These are phyloP conservation scores for Torulaspora indica DNA, from an alignment of 805 yeast species.

Conservation along the genomic window DNA sequence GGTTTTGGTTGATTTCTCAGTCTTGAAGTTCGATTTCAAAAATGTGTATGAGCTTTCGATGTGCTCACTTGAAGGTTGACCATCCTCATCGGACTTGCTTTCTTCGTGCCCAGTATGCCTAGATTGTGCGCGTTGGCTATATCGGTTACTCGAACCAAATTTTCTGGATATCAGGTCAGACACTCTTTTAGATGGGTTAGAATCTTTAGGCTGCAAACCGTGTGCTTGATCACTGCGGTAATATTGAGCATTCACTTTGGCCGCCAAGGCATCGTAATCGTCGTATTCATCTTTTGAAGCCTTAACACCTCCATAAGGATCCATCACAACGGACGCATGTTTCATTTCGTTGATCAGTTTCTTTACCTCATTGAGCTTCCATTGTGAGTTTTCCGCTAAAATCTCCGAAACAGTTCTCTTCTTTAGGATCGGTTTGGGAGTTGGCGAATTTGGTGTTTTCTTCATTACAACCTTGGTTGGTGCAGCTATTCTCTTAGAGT, in stretches of 20 bases:
- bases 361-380: slow-evolving; percentile 48
- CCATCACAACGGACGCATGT: slow-evolving; percentile 24
- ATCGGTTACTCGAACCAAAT: not conserved
- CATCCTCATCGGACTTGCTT: not conserved
- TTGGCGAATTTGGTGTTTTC: slow-evolving; percentile 20
- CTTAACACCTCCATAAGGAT: slow-evolving; percentile 21
- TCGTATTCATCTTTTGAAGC: slow-evolving; percentile 25
- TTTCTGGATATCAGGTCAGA: not conserved
- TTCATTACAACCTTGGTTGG: slow-evolving; percentile 9
- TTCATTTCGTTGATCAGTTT: slow-evolving; percentile 47
- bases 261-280: slow-evolving; percentile 36
- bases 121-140: not conserved
- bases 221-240: slow-evolving; percentile 8
- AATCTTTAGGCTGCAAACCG: not conserved
- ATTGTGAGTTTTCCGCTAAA: slow-evolving; percentile 37
- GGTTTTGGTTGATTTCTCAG: slow-evolving; percentile 14
- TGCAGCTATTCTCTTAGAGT: slow-evolving; percentile 30
- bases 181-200: not conserved
- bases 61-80: not conserved
- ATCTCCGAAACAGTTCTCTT: slow-evolving; percentile 82
- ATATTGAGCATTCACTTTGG: slow-evolving; percentile 38
- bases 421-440: slow-evolving; percentile 80
- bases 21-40: slow-evolving; percentile 5
- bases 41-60: not conserved
- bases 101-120: not conserved